These are phyloP conservation scores for Breynia disticha DNA, from an alignment of 441 rosid genomes.

Conservation along the genomic window DNA sequence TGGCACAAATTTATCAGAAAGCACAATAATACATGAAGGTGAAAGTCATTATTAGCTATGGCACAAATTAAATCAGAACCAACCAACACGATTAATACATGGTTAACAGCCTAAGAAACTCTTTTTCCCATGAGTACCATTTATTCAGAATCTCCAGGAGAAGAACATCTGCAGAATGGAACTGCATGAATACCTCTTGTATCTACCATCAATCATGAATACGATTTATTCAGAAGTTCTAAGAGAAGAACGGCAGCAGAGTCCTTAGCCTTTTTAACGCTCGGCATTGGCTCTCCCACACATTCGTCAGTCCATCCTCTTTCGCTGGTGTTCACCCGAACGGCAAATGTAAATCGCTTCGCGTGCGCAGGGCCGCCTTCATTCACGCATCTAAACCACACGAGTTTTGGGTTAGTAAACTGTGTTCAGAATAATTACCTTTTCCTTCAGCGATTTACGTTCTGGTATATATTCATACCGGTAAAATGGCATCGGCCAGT, in stretches of 20 bases:
- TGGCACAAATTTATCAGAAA: no score
- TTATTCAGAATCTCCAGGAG: slow-evolving; percentile 65
- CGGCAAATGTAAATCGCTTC: slow-evolving; percentile 85
- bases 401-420: slow-evolving; percentile 9
- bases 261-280: slow-evolving; percentile 98
- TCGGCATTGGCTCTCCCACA: slow-evolving; percentile 96
- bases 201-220: slow-evolving; percentile 17
- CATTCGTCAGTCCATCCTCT: slow-evolving; percentile 96
- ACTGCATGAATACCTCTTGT: background rate
- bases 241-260: slow-evolving; percentile 83
- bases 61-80: no score
- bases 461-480: slow-evolving; percentile 33
- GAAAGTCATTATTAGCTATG: no score
- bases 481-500: slow-evolving; percentile 96
- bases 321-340: slow-evolving; percentile 78
- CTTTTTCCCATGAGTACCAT: slow-evolving; percentile 39
- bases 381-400: slow-evolving; percentile 48
- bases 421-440: background rate
- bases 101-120: no score
- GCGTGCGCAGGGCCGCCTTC: slow-evolving; percentile 99
- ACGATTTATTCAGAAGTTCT: slow-evolving; percentile 56
- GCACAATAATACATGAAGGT: no score
- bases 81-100: background rate
- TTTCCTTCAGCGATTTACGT: background rate
- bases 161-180: slow-evolving; percentile 78